Percentiles rank a stretch among this genome's conserved stretches.
Conservation (phyloP, 768 basidiomycete species). For the Calocybe gangraenosa region DNA sequence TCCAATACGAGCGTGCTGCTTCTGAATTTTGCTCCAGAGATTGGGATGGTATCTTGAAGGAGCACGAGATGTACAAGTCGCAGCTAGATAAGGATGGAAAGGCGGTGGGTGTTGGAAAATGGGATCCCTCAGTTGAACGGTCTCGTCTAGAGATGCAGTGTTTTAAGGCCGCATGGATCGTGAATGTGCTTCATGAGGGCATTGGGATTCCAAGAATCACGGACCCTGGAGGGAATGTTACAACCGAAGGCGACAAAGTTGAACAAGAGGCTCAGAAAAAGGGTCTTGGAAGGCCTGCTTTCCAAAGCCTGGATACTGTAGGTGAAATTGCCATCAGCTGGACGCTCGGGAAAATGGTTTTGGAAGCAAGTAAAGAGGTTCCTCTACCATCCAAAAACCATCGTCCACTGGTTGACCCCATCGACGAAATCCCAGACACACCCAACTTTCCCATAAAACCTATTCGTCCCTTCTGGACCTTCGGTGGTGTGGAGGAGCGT, state of each 20-base stretch:
- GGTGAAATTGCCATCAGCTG: slow-evolving; percentile 93
- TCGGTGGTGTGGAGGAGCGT: slow-evolving; percentile 58
- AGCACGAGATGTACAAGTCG: slow-evolving; percentile 56
- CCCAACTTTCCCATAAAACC: slow-evolving; percentile 53
- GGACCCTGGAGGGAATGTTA: slow-evolving; percentile 77
- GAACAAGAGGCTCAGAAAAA: slow-evolving; percentile 75
- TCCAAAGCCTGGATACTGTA: slow-evolving; percentile 92
- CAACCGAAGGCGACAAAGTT: slow-evolving; percentile 67
- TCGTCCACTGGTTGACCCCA: slow-evolving; percentile 67
- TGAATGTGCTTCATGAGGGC: slow-evolving; percentile 94
- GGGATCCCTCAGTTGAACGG: slow-evolving; percentile 74
- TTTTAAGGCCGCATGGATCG: slow-evolving; percentile 99
- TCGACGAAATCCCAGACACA: slow-evolving; percentile 58
- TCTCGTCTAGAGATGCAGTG: slow-evolving; percentile 94
- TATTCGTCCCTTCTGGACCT: slow-evolving; percentile 55
- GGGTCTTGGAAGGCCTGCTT: slow-evolving; percentile 76
- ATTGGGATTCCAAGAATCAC: slow-evolving; percentile 91
- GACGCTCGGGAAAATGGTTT: slow-evolving; percentile 99
- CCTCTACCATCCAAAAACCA: slow-evolving; percentile 38
- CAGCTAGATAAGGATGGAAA: slow-evolving; percentile 49
- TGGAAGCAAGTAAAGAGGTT: slow-evolving; percentile 91
- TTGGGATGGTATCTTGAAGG: slow-evolving; percentile 71
- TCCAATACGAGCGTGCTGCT: slow-evolving; percentile 93
- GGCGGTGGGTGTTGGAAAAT: slow-evolving; percentile 60
- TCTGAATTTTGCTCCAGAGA: slow-evolving; percentile 75